Base-by-base conservation (phyloP, 75 land plant species). In the Azolla pinnata region DNA sequence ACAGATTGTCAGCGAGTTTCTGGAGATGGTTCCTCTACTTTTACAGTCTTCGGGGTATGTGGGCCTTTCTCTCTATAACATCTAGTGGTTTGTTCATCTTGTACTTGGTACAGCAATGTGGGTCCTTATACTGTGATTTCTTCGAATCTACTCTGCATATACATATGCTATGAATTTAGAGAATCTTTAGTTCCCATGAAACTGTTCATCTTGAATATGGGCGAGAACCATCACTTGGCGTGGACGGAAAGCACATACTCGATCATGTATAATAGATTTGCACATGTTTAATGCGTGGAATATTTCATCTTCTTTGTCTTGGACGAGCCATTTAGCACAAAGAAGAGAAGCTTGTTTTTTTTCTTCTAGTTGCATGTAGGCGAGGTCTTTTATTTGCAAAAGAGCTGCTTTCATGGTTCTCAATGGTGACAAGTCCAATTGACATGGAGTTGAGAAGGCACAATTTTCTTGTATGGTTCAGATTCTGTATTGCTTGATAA, bases 21-120 rank as follows among this genome's bases (percentile, higher is more conserved):
- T 24, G 90, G 83, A 14, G 87, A 93, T 71, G 85, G 83, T 2
- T 63, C 67, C 38, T 69, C 87, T 27, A 81, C 90, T 1, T 93
- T 79, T 58, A 82, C 86, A 16, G 96, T 89, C 46, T 93, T 83
- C 68, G 96, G 70, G 79, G 96, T 92, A 77, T 38, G 42, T 38
- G 7, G 7, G 42, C 42, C 42, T 8, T 38, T 14, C 7, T 38
- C 42, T 38, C 12, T 7, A 14, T 8, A 14, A 14, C 14, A 14
- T 38, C 14, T 38, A 38, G 12, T 8, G 18, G 63, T 40, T 28
- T 10, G 38, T 27, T 26, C 2, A 28, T 10, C 20, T 31, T 14
- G 29, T 19, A 28, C 51, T 48, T 17, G 9, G 4, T 8, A 48
- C 4, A 20, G 4, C 4, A 20, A 3, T 48, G 51, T 18, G 18